A percentile compares a stretch with the other conserved stretches of the same genome.
Evolutionary conservation across 805 yeast genomes (phyloP).

Genomic region (Metschnikowia cubensis): DNA sequence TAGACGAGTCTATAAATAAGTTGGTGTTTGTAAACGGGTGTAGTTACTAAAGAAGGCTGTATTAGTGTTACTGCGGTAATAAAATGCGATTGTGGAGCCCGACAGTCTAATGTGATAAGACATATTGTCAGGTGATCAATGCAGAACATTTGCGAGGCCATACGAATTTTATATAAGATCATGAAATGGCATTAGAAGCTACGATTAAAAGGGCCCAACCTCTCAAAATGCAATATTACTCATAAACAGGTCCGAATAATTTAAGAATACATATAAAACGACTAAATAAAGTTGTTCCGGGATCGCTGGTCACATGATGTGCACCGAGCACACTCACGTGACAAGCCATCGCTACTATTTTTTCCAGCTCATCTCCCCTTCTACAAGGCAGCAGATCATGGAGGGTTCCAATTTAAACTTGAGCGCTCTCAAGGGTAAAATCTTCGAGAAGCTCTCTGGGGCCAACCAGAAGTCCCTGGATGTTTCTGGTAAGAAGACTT

Average conservation of each 20-base stretch:
- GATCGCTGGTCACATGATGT: constrained; percentile 1
- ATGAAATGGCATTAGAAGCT: background rate
- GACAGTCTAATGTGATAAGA: background rate
- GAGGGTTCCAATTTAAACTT: constrained; percentile 44
- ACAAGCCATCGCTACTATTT: background rate
- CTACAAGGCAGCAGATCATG: constrained; percentile 25
- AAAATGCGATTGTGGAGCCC: too few species aligned
- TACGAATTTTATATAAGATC: background rate
- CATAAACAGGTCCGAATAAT: background rate
- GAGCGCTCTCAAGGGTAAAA: constrained; percentile 61
- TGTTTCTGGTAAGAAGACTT: background rate
- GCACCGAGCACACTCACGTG: background rate
- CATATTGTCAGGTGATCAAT: background rate
- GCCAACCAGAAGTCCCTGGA: background rate
- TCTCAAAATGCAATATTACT: background rate
- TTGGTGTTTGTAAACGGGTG: too few species aligned
- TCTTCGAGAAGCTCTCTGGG: constrained; percentile 45
- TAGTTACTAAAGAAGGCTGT: too few species aligned
- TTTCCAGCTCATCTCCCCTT: constrained; percentile 5
- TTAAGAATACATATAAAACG: background rate
- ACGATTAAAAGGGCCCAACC: background rate
- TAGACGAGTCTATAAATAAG: background rate
- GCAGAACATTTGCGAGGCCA: background rate
- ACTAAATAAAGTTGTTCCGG: background rate
- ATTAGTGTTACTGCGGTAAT: too few species aligned